Evolutionary conservation across 768 basidiomycete species (phyloP), one percentile per base, ranked within the genome.

Genomic region (Boletus coccyginus): DNA sequence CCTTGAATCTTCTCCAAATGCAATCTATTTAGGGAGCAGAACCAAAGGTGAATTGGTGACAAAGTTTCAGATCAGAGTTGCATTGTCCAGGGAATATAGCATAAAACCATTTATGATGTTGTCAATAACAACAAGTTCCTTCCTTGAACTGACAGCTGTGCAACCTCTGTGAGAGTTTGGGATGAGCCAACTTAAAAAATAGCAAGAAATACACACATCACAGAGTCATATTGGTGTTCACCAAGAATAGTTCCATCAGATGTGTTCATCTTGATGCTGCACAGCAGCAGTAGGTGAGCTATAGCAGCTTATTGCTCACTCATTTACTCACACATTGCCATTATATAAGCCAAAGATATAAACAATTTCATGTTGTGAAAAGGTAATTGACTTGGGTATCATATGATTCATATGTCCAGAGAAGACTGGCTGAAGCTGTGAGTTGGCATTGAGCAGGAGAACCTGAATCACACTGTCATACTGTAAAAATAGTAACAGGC

Each of bases 321-420:
- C 27, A 27, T 10, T 19, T 19, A 41, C 54, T 50, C 9, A 59
- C 58, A 59, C 19, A 6, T 59, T 59, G 19, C 58, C 53, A 47
- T 59, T 45, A n/a, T 40, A 59, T 17, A 55, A 36, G 7, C 58
- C 53, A 42, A 59, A 59, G 1, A 59, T 33, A 51, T 56, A 47
- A 3, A 56, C 5, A 0, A 9, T 29, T 11, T 33, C 48, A 21
- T 10, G 39, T 7, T 50, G 38, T 16, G 32, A 16, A 19, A 59
- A 59, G 9, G 32, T 21, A 12, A 59, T 43, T 0, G 40, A 50
- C 49, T 56, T 56, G 0, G 54, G 40, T 19, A 59, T 45, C 1
- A 16, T 59, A 32, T 32, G 17, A 8, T 51, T 39, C 38, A 59
- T 31, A 7, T 40, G 32, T 11, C 49, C 53, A 5, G 27, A 29